Conservation (phyloP, 495 filamentous ascomycete species). For the Penicillium paxilli region DNA sequence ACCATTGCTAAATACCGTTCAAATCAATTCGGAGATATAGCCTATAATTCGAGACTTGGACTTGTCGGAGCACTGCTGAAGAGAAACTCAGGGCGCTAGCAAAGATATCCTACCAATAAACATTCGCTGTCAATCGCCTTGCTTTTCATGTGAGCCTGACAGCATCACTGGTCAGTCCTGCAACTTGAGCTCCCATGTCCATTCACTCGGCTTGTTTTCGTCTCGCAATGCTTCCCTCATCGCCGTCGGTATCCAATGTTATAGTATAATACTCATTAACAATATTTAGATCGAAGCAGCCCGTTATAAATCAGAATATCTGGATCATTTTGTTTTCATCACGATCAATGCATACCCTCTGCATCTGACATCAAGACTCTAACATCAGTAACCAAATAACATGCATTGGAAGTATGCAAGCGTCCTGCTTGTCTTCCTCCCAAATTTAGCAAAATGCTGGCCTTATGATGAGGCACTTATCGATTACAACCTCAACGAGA, state of each 20-base stretch:
- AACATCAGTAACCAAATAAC: slow-evolving; percentile 10
- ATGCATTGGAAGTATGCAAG: slow-evolving; percentile 38
- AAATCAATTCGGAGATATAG: not conserved
- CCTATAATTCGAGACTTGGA: not conserved
- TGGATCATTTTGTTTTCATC: not conserved
- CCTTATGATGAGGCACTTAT: slow-evolving; percentile 54
- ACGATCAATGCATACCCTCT: not conserved
- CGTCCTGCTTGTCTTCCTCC: slow-evolving; percentile 29
- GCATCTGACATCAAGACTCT: not conserved
- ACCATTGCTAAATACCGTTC: not conserved
- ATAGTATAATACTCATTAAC: no score
- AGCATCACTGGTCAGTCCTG: no score
- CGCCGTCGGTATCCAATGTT: no score
- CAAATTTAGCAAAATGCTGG: slow-evolving; percentile 39
- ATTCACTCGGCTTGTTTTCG: no score
- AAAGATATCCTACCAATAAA: no score
- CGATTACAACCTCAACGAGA: slow-evolving; percentile 64
- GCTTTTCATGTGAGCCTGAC: no score
- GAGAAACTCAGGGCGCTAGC: no score
- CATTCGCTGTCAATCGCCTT: no score
- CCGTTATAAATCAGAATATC: no score
- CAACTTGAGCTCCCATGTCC: no score
- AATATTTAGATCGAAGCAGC: no score
- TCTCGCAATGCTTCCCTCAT: no score
- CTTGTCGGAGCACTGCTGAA: not conserved